Evolutionary conservation across 2,329 filamentous ascomycete genomes (phyloP), one percentile per base, ranked within the genome.

Genomic region (Lachnellula hyalina): DNA sequence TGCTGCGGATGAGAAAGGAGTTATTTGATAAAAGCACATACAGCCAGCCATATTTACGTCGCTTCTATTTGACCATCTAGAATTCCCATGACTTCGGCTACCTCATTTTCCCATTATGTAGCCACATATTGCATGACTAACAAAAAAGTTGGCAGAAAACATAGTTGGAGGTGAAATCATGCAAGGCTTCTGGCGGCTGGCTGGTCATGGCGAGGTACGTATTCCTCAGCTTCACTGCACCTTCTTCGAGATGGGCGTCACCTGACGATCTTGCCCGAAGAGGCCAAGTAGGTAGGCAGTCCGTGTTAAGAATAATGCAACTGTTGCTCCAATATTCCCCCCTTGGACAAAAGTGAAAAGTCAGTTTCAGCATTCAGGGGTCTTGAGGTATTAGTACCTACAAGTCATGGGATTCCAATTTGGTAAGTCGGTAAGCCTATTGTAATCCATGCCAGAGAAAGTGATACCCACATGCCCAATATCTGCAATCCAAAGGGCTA

Each of bases 371-470:
- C 9, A 9, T 28, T 28, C 28, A 28, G 28, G 28, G 28, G 28
- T 8, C 8, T 28, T 9, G 28, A 28, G 7, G 28, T 8, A 28
- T 28, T 9, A 28, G 28, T 8, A 28, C 28, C 28, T 28, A 28
- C 83, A 88, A n/a, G 84, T 80, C 74, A 86, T 79, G 35, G 78
- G 73, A 67, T 89, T 90, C 87, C 87, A 90, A 21, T 69, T 72
- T 4, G 65, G 70, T 11, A 86, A 70, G 61, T 82, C 77, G 45
- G 80, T 58, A 47, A 81, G 76, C 35, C 72, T 72, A 9, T 80
- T 75, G 66, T 74, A 74, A 8, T 84, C 86, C 59, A 90, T 74
- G 6, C 76, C 78, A 63, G 74, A 71, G 55, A 80, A 82, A 15
- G 81, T 86, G 57, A 85, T 75, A 49, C 76, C 81, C 25, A 90